Percentiles rank a stretch among this genome's conserved stretches.
Conservation (phyloP, 2,329 filamentous ascomycete species). For the Cladosporium sp. region DNA sequence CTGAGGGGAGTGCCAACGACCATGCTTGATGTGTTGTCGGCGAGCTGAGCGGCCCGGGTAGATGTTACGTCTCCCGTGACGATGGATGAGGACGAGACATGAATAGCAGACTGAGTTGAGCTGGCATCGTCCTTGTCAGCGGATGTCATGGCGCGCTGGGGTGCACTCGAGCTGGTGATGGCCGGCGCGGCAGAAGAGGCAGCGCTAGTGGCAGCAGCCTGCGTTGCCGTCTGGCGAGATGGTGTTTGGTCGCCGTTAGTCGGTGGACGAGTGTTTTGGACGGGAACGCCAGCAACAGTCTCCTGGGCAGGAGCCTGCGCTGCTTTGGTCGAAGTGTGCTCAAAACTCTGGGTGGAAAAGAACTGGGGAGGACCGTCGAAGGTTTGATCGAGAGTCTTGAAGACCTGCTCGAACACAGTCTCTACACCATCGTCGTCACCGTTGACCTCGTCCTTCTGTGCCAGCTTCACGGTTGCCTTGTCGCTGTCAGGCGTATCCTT, state of each 20-base stretch:
- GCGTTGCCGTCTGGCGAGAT: constrained; percentile 22
- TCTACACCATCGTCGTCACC: constrained; percentile 27
- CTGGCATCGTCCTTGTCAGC: not conserved
- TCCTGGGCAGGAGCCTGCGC: constrained; percentile 17
- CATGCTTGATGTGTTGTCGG: constrained; percentile 11
- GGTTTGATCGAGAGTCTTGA: constrained; percentile 54
- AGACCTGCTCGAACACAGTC: constrained; percentile 49
- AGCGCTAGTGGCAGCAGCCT: constrained; percentile 7
- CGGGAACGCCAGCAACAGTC: constrained; percentile 21
- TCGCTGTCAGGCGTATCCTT: not conserved
- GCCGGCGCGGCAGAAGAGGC: constrained; percentile 16
- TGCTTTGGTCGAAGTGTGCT: constrained; percentile 21
- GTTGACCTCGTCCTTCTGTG: constrained; percentile 11
- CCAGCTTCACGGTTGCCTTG: not conserved
- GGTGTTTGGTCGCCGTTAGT: constrained; percentile 15
- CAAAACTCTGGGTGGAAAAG: constrained; percentile 30
- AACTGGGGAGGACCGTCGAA: constrained; percentile 49
- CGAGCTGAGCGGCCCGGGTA: not conserved
- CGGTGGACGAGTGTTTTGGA: constrained; percentile 15
- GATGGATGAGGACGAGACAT: constrained; percentile 21
- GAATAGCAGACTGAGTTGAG: not conserved
- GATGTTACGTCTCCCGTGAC: constrained; percentile 21
- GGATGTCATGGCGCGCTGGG: constrained; percentile 14
- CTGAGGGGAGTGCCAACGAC: constrained; percentile 20
- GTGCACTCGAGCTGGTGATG: constrained; percentile 6